These are phyloP conservation scores for Bryoglossum gracile DNA, from an alignment of 495 filamentous ascomycete species.

Conservation along the genomic window DNA sequence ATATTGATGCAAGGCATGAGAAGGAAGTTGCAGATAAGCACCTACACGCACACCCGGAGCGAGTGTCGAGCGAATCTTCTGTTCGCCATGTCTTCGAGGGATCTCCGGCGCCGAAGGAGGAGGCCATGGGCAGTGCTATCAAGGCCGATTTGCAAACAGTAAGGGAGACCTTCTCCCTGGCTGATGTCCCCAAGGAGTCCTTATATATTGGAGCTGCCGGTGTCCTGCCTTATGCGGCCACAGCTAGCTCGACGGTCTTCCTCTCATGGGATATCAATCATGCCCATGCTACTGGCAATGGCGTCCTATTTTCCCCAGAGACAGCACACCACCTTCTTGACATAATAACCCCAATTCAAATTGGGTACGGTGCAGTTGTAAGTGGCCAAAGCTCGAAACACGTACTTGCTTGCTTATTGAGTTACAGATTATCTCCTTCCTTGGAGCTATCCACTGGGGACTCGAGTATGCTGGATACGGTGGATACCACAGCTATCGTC, in stretches of 20 bases:
- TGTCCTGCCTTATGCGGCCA: constrained; percentile 83
- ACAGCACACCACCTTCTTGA: constrained; percentile 68
- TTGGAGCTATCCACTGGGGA: constrained; percentile 95
- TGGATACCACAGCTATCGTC: constrained; percentile 61
- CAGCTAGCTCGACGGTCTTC: constrained; percentile 79
- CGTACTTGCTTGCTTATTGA: constrained; percentile 6
- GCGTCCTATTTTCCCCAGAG: constrained; percentile 50
- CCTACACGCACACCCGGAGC: constrained; percentile 47
- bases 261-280: constrained; percentile 76
- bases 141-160: constrained; percentile 67
- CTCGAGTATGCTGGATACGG: constrained; percentile 72
- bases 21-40: constrained; percentile 40
- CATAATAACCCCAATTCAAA: constrained; percentile 81
- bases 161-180: constrained; percentile 79
- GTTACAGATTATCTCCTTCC: constrained; percentile 79
- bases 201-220: constrained; percentile 80
- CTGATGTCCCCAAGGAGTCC: constrained; percentile 70
- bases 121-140: constrained; percentile 55
- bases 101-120: constrained; percentile 16
- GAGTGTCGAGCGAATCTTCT: constrained; percentile 49
- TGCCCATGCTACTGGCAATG: constrained; percentile 48
- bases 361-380: constrained; percentile 89
- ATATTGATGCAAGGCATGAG: constrained; percentile 46
- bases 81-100: constrained; percentile 47
- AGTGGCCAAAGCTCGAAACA: constrained; percentile 28